Conservation (phyloP, 768 basidiomycete species). For the Suillus paluster region DNA sequence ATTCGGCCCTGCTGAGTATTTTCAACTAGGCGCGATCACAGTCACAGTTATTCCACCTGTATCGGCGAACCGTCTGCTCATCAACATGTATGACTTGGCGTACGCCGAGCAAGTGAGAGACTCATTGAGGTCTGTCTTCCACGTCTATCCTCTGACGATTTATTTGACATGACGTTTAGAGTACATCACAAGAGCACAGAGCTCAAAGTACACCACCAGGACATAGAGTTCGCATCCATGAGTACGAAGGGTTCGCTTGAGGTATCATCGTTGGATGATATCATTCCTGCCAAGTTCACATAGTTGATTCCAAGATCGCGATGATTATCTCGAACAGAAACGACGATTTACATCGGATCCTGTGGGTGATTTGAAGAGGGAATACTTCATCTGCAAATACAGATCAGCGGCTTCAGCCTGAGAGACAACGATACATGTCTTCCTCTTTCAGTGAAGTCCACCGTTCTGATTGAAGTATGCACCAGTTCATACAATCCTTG, state of each 20-base stretch:
- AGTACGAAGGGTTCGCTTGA: background rate
- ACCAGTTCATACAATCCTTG: no score
- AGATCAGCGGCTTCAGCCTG: no score
- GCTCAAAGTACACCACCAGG: no score
- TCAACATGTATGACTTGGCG: constrained; percentile 1
- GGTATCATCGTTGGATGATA: background rate
- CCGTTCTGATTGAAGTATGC: no score
- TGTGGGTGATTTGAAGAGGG: no score
- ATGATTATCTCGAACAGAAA: background rate
- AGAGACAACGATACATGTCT: no score
- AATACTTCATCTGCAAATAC: no score
- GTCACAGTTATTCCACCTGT: constrained; percentile 6
- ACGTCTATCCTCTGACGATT: background rate
- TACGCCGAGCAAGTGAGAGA: background rate
- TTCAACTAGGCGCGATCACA: constrained; percentile 2
- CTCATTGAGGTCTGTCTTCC: background rate
- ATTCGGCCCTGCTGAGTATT: constrained; percentile 2
- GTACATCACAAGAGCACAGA: background rate
- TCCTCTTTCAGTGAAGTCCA: no score
- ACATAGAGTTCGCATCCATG: background rate
- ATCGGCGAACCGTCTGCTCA: background rate
- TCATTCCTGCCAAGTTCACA: background rate
- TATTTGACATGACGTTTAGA: background rate
- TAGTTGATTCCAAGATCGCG: background rate
- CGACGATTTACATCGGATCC: no score